These are phyloP conservation scores for Exsudoporus frostii DNA, from an alignment of 768 basidiomycete genomes.

Conservation along the genomic window DNA sequence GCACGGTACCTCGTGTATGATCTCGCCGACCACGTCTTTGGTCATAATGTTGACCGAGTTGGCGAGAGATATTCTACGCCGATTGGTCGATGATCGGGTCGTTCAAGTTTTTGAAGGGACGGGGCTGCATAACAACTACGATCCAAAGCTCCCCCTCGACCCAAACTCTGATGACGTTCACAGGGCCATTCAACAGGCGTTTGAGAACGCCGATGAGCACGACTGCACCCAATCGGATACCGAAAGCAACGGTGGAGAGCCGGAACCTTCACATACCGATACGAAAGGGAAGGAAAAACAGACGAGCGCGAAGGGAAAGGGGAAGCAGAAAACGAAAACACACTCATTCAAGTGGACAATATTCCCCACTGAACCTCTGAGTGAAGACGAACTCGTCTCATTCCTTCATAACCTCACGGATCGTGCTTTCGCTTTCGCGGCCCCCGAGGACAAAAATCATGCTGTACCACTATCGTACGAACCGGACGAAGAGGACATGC, in stretches of 20 bases:
- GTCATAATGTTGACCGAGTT: background rate
- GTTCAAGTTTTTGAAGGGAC: conserved; percentile 1
- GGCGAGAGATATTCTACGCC: background rate
- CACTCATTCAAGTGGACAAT: conserved; percentile 6
- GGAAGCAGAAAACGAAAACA: background rate
- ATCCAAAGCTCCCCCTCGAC: background rate
- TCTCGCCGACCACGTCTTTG: conserved; percentile 12
- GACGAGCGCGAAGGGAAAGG: background rate
- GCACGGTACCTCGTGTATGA: conserved; percentile 9
- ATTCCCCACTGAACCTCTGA: conserved; percentile 3
- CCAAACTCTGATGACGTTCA: background rate
- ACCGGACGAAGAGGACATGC: conserved; percentile 1
- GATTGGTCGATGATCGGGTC: background rate
- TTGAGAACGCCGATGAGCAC: background rate
- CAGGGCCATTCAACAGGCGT: conserved; percentile 1
- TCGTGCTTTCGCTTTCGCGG: background rate
- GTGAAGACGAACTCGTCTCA: background rate
- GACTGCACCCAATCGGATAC: background rate
- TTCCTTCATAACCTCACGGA: conserved; percentile 9
- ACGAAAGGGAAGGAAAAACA: background rate
- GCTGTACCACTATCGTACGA: background rate
- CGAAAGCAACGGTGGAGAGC: background rate
- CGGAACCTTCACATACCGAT: too few species aligned
- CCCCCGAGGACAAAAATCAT: background rate
- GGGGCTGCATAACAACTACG: too few species aligned